Conservation (phyloP, 1,139 yeast genomes). For the Yamadazyma songkhlaensis region DNA sequence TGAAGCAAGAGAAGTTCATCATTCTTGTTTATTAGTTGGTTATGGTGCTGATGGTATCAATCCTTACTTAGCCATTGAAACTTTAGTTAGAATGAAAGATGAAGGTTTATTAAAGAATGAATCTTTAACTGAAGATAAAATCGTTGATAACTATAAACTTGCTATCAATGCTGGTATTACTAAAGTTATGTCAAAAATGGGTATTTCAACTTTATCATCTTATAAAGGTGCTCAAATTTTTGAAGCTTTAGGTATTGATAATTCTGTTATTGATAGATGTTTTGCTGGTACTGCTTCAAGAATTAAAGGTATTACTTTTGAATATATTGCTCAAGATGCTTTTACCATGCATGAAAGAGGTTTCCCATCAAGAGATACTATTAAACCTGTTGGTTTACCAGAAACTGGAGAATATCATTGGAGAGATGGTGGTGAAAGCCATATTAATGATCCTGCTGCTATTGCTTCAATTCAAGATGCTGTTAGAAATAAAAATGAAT, state of each 20-base stretch:
- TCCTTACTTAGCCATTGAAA: constrained; percentile 92
- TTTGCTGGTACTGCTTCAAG: constrained; percentile 97
- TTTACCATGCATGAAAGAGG: constrained; percentile 92
- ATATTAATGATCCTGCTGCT: constrained; percentile 91
- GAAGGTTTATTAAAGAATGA: constrained; percentile 72
- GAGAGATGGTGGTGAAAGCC: constrained; percentile 98
- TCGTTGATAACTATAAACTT: constrained; percentile 73
- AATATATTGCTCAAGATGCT: constrained; percentile 95
- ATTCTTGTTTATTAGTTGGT: constrained; percentile 89
- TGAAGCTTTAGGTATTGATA: constrained; percentile 94
- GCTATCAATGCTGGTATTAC: constrained; percentile 88
- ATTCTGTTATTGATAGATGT: constrained; percentile 91
- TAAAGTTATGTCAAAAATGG: constrained; percentile 99
- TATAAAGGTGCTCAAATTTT: constrained; percentile 98
- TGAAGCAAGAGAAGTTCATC: constrained; percentile 97
- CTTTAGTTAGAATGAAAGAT: constrained; percentile 77
- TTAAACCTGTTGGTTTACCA: constrained; percentile 73
- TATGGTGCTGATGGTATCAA: constrained; percentile 97
- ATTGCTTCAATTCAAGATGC: constrained; percentile 96
- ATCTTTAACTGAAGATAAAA: constrained; percentile 51
- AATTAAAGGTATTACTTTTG: constrained; percentile 93
- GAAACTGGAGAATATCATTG: constrained; percentile 98
- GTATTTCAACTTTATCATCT: constrained; percentile 94
- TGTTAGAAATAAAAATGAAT: constrained; percentile 91
- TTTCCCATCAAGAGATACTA: constrained; percentile 72